These are phyloP conservation scores for Rhizopogon vesiculosus DNA, from an alignment of 768 basidiomycete genomes.

Conservation along the genomic window DNA sequence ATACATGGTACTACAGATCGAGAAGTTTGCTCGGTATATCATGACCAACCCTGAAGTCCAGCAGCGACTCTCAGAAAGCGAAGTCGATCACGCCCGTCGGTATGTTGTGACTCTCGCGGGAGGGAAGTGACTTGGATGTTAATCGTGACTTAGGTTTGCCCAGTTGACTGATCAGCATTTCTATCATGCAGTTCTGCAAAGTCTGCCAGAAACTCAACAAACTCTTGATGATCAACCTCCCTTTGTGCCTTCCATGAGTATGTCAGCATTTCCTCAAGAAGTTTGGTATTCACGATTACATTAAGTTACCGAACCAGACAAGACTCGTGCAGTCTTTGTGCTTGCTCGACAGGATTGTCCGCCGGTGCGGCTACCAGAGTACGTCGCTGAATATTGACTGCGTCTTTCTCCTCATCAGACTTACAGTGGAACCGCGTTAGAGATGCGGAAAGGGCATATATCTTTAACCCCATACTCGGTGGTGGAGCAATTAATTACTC, in stretches of 20 bases:
- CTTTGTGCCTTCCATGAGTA: constrained; percentile 75
- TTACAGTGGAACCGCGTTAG: constrained; percentile 61
- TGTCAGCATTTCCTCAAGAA: constrained; percentile 14
- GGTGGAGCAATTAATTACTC: constrained; percentile 66
- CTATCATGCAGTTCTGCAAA: constrained; percentile 73
- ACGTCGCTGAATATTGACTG: constrained; percentile 18
- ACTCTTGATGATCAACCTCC: constrained; percentile 70
- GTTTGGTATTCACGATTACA: constrained; percentile 4
- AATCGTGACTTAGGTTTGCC: constrained; percentile 52
- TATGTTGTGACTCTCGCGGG: constrained; percentile 22
- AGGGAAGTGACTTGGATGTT: background rate
- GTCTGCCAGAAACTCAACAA: constrained; percentile 72
- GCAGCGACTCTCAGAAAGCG: constrained; percentile 74
- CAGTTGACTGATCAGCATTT: constrained; percentile 75
- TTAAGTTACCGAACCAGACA: constrained; percentile 76
- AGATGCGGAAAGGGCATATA: constrained; percentile 79
- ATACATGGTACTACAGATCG: constrained; percentile 53
- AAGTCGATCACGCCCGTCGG: constrained; percentile 79
- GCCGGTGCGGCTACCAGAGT: constrained; percentile 67
- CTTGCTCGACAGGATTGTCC: constrained; percentile 72
- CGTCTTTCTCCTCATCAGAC: background rate
- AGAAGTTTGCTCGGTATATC: constrained; percentile 81
- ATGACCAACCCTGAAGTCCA: constrained; percentile 67
- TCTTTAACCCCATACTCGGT: constrained; percentile 73
- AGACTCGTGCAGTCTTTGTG: constrained; percentile 72